These are phyloP conservation scores for Eudorina sp. DNA, from an alignment of 139 green algal genomes.

Conservation along the genomic window DNA sequence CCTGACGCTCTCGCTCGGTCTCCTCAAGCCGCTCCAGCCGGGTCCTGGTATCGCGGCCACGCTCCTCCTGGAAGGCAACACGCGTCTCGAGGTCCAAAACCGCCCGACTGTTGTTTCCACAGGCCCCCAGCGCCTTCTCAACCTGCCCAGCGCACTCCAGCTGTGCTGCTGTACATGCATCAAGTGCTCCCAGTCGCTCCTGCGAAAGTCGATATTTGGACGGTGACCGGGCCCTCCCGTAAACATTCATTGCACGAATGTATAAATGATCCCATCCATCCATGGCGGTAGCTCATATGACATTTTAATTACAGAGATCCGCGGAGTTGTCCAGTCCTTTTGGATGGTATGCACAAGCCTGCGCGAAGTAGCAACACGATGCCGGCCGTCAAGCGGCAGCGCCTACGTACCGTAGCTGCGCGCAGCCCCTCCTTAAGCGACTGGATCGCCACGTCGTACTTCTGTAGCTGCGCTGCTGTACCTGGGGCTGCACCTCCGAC, in stretches of 20 bases:
- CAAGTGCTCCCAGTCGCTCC: slow-evolving; percentile 16
- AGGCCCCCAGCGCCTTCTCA: background rate
- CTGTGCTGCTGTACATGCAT: background rate
- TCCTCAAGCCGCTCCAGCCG: slow-evolving; percentile 46
- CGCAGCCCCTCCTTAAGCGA: slow-evolving; percentile 3
- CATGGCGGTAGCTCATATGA: too few relatives aligned
- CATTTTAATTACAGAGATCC: too few relatives aligned
- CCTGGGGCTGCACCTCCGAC: background rate
- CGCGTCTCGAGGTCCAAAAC: slow-evolving; percentile 41
- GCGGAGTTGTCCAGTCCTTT: too few relatives aligned
- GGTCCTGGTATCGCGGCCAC: background rate
- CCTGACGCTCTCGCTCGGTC: slow-evolving; percentile 7
- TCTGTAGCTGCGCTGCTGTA: background rate
- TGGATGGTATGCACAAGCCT: too few relatives aligned
- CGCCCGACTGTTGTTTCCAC: background rate
- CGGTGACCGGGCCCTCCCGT: too few relatives aligned
- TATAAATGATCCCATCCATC: too few relatives aligned
- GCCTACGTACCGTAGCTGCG: background rate
- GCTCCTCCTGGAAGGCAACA: slow-evolving; percentile 35
- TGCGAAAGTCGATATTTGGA: too few relatives aligned
- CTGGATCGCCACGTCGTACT: slow-evolving; percentile 21
- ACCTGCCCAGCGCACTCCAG: background rate
- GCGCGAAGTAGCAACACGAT: too few relatives aligned
- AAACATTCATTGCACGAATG: too few relatives aligned
- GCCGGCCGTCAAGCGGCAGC: too few relatives aligned